phyloP scores from a whole-genome alignment of 192 early-diverging fungal genomes.

The Gryganskiella cystojenkinii region DNA sequence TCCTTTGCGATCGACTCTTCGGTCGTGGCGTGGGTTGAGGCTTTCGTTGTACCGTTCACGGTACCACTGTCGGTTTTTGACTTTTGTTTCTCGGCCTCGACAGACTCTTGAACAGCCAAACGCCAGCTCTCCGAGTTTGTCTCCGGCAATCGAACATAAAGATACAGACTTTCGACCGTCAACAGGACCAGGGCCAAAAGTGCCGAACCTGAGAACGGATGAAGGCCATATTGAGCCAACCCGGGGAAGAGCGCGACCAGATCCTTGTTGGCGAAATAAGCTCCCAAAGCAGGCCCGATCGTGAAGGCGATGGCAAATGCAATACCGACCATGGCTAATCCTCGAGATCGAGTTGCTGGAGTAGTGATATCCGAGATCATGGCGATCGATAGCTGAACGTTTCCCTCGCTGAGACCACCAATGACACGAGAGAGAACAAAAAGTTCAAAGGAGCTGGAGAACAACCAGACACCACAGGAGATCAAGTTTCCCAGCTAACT shows the following conservation, averaged over 20 bases:
- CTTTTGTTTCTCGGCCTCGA: conserved; percentile 34
- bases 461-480: conserved; percentile 93
- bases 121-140: conserved; percentile 55
- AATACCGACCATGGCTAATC: conserved; percentile 94
- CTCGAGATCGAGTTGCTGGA: conserved; percentile 74
- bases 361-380: conserved; percentile 96
- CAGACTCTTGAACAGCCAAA: conserved; percentile 22
- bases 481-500: conserved; percentile 90
- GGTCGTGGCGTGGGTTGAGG: background rate
- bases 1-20: background rate
- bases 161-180: conserved; percentile 81
- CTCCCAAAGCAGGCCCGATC: conserved; percentile 91
- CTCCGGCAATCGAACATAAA: conserved; percentile 83
- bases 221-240: conserved; percentile 58
- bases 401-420: conserved; percentile 96
- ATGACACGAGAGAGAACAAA: conserved; percentile 90
- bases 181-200: conserved; percentile 88
- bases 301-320: conserved; percentile 98
- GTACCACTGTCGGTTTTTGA: background rate
- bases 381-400: conserved; percentile 96
- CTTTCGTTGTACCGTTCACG: background rate
- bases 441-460: conserved; percentile 80
- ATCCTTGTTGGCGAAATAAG: conserved; percentile 75
- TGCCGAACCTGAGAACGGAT: conserved; percentile 90
- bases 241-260: conserved; percentile 52